These are phyloP conservation scores for Yamadazyma ubonensis DNA, from an alignment of 805 yeast species.

Conservation along the genomic window DNA sequence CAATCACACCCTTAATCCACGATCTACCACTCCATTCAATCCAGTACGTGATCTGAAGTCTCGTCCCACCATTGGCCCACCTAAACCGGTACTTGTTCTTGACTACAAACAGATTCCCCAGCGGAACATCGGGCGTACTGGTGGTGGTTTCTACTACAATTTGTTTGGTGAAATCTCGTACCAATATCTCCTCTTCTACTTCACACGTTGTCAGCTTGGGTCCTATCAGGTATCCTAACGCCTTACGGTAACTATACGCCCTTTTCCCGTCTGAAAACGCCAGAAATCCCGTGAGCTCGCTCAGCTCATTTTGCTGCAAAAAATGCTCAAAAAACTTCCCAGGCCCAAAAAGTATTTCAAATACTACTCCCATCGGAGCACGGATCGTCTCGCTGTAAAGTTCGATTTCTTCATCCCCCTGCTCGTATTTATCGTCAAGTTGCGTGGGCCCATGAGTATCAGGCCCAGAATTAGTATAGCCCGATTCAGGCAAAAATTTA, in stretches of 20 bases:
- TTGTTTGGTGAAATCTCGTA: constrained; percentile 51
- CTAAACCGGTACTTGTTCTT: constrained; percentile 67
- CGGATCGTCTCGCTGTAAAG: constrained; percentile 49
- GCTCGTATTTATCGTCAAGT: constrained; percentile 30
- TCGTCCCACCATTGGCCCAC: constrained; percentile 73
- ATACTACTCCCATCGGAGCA: constrained; percentile 79
- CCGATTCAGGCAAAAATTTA: constrained; percentile 37
- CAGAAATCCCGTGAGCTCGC: constrained; percentile 41
- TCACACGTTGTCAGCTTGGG: constrained; percentile 88
- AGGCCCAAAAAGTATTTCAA: constrained; percentile 59
- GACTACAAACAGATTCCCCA: constrained; percentile 79
- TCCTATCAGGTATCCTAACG: constrained; percentile 78
- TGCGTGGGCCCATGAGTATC: constrained; percentile 58
- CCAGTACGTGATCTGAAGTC: constrained; percentile 63
- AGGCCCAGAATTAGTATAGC: constrained; percentile 62
- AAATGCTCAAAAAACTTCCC: constrained; percentile 37
- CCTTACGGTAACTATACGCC: constrained; percentile 66
- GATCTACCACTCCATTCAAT: constrained; percentile 89
- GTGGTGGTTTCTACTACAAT: constrained; percentile 64
- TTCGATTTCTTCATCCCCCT: constrained; percentile 40
- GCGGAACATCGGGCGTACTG: constrained; percentile 91
- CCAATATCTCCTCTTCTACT: constrained; percentile 55
- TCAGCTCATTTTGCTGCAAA: constrained; percentile 46
- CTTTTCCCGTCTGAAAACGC: constrained; percentile 35
- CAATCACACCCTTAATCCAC: constrained; percentile 90